phyloP scores from a whole-genome alignment of 768 basidiomycete species.

The Asterophora parasitica region DNA sequence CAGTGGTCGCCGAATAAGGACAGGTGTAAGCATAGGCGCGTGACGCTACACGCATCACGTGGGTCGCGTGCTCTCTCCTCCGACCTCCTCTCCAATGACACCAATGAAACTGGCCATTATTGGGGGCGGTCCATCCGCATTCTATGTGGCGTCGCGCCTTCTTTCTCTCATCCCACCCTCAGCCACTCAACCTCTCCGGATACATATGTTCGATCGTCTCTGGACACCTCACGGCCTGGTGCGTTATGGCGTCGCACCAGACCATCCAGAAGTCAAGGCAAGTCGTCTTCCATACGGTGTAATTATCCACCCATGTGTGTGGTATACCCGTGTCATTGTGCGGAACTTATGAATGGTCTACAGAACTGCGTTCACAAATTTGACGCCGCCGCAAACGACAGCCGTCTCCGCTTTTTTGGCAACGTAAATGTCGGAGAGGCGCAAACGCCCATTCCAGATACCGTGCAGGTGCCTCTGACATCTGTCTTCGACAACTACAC shows the following conservation, averaged over 20 bases:
- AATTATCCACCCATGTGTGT: background rate
- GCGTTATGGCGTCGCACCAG: slow-evolving; percentile 94
- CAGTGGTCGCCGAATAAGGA: too few relatives aligned
- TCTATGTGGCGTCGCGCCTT: slow-evolving; percentile 89
- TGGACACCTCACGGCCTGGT: slow-evolving; percentile 96
- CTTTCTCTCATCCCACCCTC: slow-evolving; percentile 54
- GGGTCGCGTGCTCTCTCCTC: too few relatives aligned
- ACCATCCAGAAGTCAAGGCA: slow-evolving; percentile 97
- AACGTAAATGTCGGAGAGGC: slow-evolving; percentile 64
- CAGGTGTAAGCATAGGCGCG: too few relatives aligned
- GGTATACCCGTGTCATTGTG: slow-evolving; percentile 2
- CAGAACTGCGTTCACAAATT: slow-evolving; percentile 98
- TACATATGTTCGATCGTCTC: slow-evolving; percentile 89
- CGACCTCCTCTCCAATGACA: slow-evolving; percentile 1
- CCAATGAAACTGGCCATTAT: slow-evolving; percentile 78
- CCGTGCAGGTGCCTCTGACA: slow-evolving; percentile 53
- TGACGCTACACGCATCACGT: too few relatives aligned
- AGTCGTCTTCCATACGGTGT: slow-evolving; percentile 16
- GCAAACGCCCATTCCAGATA: slow-evolving; percentile 41
- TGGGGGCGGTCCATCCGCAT: slow-evolving; percentile 95
- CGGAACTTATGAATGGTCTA: background rate
- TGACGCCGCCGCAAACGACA: slow-evolving; percentile 72
- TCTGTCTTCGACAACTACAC: slow-evolving; percentile 71
- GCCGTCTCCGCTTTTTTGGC: slow-evolving; percentile 85
- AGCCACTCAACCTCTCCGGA: slow-evolving; percentile 28